Evolutionary conservation across 257 asterid species (phyloP).

Genomic region (Solanum paucissectum): DNA sequence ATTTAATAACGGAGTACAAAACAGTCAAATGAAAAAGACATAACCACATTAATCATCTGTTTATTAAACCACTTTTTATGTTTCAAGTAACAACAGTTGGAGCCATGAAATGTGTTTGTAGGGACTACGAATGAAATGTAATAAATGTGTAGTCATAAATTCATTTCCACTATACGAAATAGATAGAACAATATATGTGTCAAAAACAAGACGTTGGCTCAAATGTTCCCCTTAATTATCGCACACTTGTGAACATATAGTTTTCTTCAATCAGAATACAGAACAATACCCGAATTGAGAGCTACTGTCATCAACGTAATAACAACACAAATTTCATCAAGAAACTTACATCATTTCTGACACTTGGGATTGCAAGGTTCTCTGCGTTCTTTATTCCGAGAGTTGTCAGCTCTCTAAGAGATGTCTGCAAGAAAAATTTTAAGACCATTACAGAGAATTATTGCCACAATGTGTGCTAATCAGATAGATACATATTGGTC

Average conservation of each 20-base stretch:
- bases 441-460: not conserved
- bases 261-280: not conserved
- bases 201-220: not conserved
- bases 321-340: not conserved
- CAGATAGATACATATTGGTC: not conserved
- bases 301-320: not conserved
- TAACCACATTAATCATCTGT: not conserved
- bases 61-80: not conserved
- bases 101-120: not conserved
- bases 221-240: not conserved
- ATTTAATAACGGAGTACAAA: not conserved
- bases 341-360: conserved; percentile 76
- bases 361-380: conserved; percentile 88
- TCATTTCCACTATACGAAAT: not conserved
- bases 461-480: not conserved
- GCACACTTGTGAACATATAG: not conserved
- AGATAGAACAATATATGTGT: not conserved
- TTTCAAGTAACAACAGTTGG: not conserved
- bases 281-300: not conserved
- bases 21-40: not conserved
- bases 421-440: conserved; percentile 43
- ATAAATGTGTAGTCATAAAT: not conserved
- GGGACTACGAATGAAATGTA: not conserved
- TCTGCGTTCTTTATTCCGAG: conserved; percentile 90
- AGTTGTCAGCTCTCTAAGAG: conserved; percentile 78